Percentiles rank a stretch among this genome's conserved stretches.
Conservation (phyloP, 2,329 filamentous ascomycete species). For the Aspergillus tanneri region DNA sequence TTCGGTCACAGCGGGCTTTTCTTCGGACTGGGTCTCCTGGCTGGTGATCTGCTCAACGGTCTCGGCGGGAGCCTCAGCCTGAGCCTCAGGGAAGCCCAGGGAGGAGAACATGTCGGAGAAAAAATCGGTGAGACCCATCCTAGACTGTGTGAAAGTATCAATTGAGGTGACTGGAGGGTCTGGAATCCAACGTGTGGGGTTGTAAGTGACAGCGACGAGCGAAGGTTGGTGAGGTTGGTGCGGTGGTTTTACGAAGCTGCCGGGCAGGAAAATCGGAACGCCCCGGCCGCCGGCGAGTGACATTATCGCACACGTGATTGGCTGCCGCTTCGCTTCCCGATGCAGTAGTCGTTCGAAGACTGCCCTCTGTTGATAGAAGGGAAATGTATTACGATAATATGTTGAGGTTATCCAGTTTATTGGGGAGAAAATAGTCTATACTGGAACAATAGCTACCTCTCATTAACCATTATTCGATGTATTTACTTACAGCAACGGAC, state of each 20-base stretch:
- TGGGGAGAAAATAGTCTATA: too few relatives aligned
- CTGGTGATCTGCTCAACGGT: conserved; percentile 51
- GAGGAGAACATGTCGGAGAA: conserved; percentile 64
- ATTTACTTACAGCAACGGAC: background rate
- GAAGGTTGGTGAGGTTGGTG: conserved; percentile 33
- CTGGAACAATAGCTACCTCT: too few relatives aligned
- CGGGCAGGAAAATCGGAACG: conserved; percentile 43
- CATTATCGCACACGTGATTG: conserved; percentile 45
- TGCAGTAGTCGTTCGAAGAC: too few relatives aligned
- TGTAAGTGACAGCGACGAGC: conserved; percentile 29
- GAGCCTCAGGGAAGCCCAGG: conserved; percentile 60
- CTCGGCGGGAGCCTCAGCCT: conserved; percentile 60
- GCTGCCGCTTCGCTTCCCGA: conserved; percentile 21
- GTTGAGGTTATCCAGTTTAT: too few relatives aligned
- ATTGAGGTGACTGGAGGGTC: conserved; percentile 32
- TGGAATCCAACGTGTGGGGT: conserved; percentile 21
- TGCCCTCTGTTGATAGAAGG: too few relatives aligned
- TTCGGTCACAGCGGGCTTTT: conserved; percentile 33
- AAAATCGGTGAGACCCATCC: conserved; percentile 65
- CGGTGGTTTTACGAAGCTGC: conserved; percentile 37
- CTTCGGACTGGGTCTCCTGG: conserved; percentile 42
- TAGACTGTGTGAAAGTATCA: conserved; percentile 32
- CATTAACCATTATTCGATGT: background rate
- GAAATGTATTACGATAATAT: too few relatives aligned
- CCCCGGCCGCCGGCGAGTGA: conserved; percentile 38